These are phyloP conservation scores for Brassica carinata DNA, from an alignment of 345 rosid genomes.

Conservation along the genomic window DNA sequence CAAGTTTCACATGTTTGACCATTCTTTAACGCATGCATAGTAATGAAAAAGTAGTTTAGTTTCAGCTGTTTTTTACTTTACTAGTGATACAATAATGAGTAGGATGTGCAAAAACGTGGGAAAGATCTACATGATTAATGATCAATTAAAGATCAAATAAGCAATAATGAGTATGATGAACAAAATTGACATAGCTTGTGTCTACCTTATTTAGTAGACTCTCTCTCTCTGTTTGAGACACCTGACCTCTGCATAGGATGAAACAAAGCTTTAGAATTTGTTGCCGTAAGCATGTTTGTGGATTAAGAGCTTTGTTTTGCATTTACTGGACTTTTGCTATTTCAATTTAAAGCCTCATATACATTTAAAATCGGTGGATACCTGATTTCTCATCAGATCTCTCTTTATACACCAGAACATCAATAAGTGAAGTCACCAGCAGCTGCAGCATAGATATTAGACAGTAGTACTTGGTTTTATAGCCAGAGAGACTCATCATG, in stretches of 20 bases:
- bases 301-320: constrained; percentile 22
- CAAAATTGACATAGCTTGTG: constrained; percentile 1
- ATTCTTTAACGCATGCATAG: constrained; percentile 22
- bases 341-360: background rate
- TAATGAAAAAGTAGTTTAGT: background rate
- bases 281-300: constrained; percentile 17
- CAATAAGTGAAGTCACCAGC: constrained; percentile 18
- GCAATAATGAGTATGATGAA: background rate
- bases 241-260: background rate
- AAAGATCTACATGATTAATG: background rate
- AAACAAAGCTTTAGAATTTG: constrained; percentile 13
- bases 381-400: too few species aligned
- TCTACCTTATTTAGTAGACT: constrained; percentile 4
- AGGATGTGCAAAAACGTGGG: background rate
- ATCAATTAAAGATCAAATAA: background rate
- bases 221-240: constrained; percentile 5
- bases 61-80: constrained; percentile 2
- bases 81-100: background rate
- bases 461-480: too few species aligned
- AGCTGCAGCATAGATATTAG: too few species aligned
- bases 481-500: too few species aligned
- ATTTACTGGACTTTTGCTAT: background rate
- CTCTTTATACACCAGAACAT: background rate
- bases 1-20: constrained; percentile 20
- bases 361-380: too few species aligned